phyloP scores from a whole-genome alignment of 2,329 filamentous ascomycete species.

The Cercospora sesami region DNA sequence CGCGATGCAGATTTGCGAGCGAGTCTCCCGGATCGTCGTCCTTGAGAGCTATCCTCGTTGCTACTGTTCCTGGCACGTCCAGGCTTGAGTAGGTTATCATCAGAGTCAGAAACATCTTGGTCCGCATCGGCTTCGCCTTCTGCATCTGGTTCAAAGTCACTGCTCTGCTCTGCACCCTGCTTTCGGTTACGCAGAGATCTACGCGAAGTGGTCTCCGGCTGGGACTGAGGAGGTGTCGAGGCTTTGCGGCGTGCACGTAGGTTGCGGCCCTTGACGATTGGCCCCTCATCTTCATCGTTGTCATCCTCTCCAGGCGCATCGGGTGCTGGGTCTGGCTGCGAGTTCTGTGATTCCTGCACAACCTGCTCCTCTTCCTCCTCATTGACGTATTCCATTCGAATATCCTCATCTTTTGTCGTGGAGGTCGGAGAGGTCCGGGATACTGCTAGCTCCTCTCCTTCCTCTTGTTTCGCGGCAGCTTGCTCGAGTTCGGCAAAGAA shows the following conservation, averaged over 20 bases:
- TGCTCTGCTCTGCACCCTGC: conserved; percentile 55
- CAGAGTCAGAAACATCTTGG: conserved; percentile 55
- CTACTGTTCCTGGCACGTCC: conserved; percentile 49
- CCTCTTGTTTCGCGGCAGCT: conserved; percentile 30
- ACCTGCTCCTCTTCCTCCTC: conserved; percentile 48
- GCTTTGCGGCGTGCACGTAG: conserved; percentile 34
- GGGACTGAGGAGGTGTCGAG: conserved; percentile 34
- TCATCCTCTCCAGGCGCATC: conserved; percentile 41
- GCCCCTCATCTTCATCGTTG: conserved; percentile 58
- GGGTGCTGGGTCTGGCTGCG: neutral
- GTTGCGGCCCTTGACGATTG: conserved; percentile 51
- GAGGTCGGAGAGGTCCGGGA: conserved; percentile 33
- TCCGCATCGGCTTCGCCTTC: conserved; percentile 57
- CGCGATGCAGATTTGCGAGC: conserved; percentile 51
- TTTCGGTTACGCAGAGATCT: conserved; percentile 47
- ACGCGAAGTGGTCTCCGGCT: conserved; percentile 42
- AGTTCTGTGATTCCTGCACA: conserved; percentile 44
- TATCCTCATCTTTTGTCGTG: conserved; percentile 40
- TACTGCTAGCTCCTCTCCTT: conserved; percentile 33
- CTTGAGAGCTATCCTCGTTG: conserved; percentile 41
- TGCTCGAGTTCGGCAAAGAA: conserved; percentile 36
- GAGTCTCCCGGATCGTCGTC: conserved; percentile 54
- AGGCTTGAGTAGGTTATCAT: conserved; percentile 47
- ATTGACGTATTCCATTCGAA: conserved; percentile 30
- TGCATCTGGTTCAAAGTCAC: conserved; percentile 62